Base-by-base conservation (phyloP, 2,329 filamentous ascomycete genomes). In the Ceratocystis harringtonii region DNA sequence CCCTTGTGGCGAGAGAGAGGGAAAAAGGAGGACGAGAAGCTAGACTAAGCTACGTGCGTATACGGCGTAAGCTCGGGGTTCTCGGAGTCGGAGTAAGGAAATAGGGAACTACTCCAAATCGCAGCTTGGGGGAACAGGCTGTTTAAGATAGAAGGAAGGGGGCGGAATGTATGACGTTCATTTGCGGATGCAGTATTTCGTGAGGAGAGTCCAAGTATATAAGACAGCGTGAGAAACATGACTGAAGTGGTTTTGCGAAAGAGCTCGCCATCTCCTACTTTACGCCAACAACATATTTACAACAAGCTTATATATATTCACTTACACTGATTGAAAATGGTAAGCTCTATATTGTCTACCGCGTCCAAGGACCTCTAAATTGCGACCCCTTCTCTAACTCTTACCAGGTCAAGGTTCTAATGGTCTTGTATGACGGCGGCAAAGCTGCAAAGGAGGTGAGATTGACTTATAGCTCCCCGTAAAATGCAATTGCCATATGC, bases 371-470 rank as follows among this genome's bases (percentile, higher is more conserved):
- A 57, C 10, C 28, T 12, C 28, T 22, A 28, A 22, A 2, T 10
- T 17, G n/a, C 15, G 19, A 10, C n/a, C 45, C 1, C 17, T 22
- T 50, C 22, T 50, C 17, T 50, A 19, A 19, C 32, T 58, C 30
- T 44, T 8, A 41, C 5, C 28, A 96, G 91, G 92, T 92, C 80
- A 96, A 96, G 81, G 89, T 96, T 79, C 87, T 96, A 75, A 82
- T 92, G 74, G 89, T 95, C 72, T 84, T 96, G 72, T 96, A 96
- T 82, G 92, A 96, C 78, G 92, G 91, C 76, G 83, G 85, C 75
- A 80, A 90, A 80, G 90, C 96, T 81, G 91, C 92, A 79, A 80
- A 88, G 78, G 83, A 96, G 74, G 90, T 95, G 75, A 76, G 79
- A 15, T 75, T 48, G 19, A 22, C n/a, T 50, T 22, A 19, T 50